A percentile compares a stretch with the other conserved stretches of the same genome.
Conservation (phyloP, 768 basidiomycete genomes). For the Gautieria morchelliformis region DNA sequence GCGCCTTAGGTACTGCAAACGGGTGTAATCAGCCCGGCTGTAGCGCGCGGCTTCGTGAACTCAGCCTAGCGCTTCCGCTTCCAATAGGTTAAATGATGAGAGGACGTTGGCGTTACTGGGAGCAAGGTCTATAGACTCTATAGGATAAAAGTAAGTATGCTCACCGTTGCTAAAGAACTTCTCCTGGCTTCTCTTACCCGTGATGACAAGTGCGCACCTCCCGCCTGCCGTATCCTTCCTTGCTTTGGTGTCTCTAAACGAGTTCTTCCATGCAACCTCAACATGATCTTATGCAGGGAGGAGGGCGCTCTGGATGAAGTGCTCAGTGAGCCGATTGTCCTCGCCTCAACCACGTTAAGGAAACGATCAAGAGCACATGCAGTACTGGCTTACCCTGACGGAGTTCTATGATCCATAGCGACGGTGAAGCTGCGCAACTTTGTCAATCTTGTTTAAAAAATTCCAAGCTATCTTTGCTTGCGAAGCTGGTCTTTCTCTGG, state of each 20-base stretch:
- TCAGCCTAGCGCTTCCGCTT: too few species aligned
- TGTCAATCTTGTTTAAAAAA: neutral
- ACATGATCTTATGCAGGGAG: conserved; percentile 64
- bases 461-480: conserved; percentile 22
- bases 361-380: neutral
- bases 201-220: conserved; percentile 65
- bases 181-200: conserved; percentile 65
- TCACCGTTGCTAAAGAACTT: conserved; percentile 85
- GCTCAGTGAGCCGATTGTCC: conserved; percentile 59
- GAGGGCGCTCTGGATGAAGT: conserved; percentile 48
- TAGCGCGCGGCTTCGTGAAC: too few species aligned
- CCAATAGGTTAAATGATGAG: too few species aligned
- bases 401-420: conserved; percentile 70
- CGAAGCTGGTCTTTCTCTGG: conserved; percentile 43
- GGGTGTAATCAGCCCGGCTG: too few species aligned
- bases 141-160: conserved; percentile 9
- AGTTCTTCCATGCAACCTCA: conserved; percentile 60
- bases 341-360: conserved; percentile 19
- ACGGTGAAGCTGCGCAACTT: conserved; percentile 38
- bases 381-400: conserved; percentile 44
- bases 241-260: conserved; percentile 35
- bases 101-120: too few species aligned
- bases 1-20: too few species aligned
- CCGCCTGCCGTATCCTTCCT: conserved; percentile 42
- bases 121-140: too few species aligned